A percentile compares a stretch with the other conserved stretches of the same genome.
Conservation (phyloP, 768 basidiomycete species). For the Favolaschia claudopus region DNA sequence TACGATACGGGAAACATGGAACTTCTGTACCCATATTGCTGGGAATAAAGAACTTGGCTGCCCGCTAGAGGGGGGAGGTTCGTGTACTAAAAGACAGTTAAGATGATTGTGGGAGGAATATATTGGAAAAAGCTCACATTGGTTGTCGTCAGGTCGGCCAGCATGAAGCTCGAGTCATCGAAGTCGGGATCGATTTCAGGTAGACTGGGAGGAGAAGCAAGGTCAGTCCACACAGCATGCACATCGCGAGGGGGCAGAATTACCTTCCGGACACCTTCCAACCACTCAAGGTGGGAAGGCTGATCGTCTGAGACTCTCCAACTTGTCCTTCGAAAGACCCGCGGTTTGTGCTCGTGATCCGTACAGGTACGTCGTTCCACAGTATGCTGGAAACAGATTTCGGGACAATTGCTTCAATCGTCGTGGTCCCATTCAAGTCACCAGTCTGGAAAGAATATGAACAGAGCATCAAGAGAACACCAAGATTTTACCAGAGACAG, state of each 20-base stretch:
- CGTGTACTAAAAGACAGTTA: slow-evolving; percentile 46
- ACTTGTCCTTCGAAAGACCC: slow-evolving; percentile 41
- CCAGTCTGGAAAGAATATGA: slow-evolving; percentile 43
- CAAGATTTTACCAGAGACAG: slow-evolving; percentile 40
- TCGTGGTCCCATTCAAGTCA: slow-evolving; percentile 57
- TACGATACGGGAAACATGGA: background rate
- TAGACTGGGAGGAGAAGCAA: slow-evolving; percentile 40
- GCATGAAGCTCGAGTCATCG: slow-evolving; percentile 56
- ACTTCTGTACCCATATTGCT: slow-evolving; percentile 56
- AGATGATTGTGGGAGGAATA: background rate
- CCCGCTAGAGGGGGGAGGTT: slow-evolving; percentile 55
- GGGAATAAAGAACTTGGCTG: slow-evolving; percentile 54
- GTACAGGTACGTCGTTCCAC: slow-evolving; percentile 49
- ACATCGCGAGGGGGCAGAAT: background rate
- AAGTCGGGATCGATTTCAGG: slow-evolving; percentile 56
- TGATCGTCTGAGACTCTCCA: slow-evolving; percentile 22
- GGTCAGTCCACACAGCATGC: background rate
- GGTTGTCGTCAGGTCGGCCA: slow-evolving; percentile 52
- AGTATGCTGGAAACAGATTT: slow-evolving; percentile 39
- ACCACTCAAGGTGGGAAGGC: slow-evolving; percentile 43
- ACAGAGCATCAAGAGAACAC: background rate
- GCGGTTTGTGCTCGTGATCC: slow-evolving; percentile 33
- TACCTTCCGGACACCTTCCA: slow-evolving; percentile 61
- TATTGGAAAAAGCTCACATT: slow-evolving; percentile 39
- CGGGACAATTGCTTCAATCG: slow-evolving; percentile 53